phyloP scores from a whole-genome alignment of 2,329 filamentous ascomycete species.

The Aureobasidium pullulans region DNA sequence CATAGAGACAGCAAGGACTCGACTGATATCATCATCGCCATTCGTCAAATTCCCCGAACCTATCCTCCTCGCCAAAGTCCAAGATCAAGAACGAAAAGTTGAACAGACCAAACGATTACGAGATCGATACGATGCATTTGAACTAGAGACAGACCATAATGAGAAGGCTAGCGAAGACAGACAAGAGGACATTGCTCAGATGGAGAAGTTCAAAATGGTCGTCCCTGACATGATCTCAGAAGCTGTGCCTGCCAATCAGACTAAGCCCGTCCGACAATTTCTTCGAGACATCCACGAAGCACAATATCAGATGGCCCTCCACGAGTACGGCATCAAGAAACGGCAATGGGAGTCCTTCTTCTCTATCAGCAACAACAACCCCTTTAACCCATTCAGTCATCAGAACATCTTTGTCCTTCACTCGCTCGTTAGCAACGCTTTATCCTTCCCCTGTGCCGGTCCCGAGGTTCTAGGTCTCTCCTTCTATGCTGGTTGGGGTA shows the following conservation, averaged over 20 bases:
- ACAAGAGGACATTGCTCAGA: constrained; percentile 23
- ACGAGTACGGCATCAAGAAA: constrained; percentile 90
- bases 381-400: constrained; percentile 92
- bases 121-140: constrained; percentile 54
- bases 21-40: constrained; percentile 87
- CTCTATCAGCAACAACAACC: constrained; percentile 73
- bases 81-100: constrained; percentile 81
- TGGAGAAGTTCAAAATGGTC: constrained; percentile 72
- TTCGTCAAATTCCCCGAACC: constrained; percentile 95
- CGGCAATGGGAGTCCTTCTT: constrained; percentile 95
- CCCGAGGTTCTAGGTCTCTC: constrained; percentile 83
- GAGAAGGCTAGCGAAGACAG: constrained; percentile 35
- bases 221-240: constrained; percentile 93
- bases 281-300: constrained; percentile 91
- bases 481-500: constrained; percentile 82
- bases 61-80: constrained; percentile 83
- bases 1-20: constrained; percentile 87
- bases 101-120: constrained; percentile 74
- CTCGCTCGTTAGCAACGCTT: constrained; percentile 87
- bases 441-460: constrained; percentile 86
- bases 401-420: constrained; percentile 94
- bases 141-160: constrained; percentile 35
- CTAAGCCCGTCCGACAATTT: constrained; percentile 84
- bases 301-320: constrained; percentile 89
- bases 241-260: constrained; percentile 74